phyloP scores from a whole-genome alignment of 1,139 yeast species.

The Kodamaea anthophila region DNA sequence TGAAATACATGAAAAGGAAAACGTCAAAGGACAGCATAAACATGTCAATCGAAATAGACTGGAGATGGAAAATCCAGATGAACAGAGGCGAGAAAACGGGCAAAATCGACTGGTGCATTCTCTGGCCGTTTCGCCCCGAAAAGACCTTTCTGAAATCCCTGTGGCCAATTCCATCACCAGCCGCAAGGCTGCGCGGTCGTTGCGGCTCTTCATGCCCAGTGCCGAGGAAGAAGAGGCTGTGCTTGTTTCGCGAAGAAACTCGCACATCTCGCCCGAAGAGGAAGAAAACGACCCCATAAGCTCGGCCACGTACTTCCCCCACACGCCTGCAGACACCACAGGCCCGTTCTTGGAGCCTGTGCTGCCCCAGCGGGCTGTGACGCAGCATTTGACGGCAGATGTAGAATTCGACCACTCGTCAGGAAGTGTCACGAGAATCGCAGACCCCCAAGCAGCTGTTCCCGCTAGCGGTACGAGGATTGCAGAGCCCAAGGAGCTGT shows the following conservation, averaged over 20 bases:
- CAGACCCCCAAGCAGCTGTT: constrained; percentile 4
- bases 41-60: too few species aligned
- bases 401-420: constrained; percentile 31
- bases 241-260: constrained; percentile 6
- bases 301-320: constrained; percentile 65
- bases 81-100: too few species aligned
- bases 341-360: neutral
- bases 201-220: constrained; percentile 29
- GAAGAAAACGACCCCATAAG: constrained; percentile 43
- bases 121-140: too few species aligned
- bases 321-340: constrained; percentile 27
- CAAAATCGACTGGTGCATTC: too few species aligned
- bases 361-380: constrained; percentile 5
- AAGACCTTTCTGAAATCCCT: constrained; percentile 8
- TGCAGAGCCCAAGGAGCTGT: too few species aligned
- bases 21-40: neutral
- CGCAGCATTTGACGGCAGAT: constrained; percentile 34
- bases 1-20: neutral
- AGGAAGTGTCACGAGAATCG: constrained; percentile 19
- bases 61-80: too few species aligned
- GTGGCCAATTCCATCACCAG: constrained; percentile 20
- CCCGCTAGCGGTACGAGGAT: constrained; percentile 2
- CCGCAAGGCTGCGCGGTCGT: constrained; percentile 35
- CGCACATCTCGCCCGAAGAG: constrained; percentile 4
- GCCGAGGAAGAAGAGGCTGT: constrained; percentile 10